Conservation (phyloP, 1,284 basidiomycete genomes). For the Ceraceosorus bombacis region DNA sequence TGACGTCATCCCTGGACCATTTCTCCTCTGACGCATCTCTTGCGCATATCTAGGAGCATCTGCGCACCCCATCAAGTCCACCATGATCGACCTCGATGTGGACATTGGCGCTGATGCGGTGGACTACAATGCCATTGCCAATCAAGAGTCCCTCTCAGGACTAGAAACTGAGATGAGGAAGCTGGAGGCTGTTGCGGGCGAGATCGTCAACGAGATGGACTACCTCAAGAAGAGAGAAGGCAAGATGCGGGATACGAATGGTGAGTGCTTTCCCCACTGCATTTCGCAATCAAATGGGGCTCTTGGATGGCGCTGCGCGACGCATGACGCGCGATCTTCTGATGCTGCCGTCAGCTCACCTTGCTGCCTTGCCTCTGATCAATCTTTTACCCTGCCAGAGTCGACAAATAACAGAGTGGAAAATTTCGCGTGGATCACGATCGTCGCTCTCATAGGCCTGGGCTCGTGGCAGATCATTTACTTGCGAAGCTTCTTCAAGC, state of each 20-base stretch:
- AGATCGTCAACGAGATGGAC: slow-evolving; percentile 86
- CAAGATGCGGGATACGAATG: slow-evolving; percentile 80
- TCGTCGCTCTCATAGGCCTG: slow-evolving; percentile 69
- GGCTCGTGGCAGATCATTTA: slow-evolving; percentile 94
- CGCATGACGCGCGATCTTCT: slow-evolving; percentile 1
- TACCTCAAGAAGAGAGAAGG: slow-evolving; percentile 86
- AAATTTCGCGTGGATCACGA: slow-evolving; percentile 82
- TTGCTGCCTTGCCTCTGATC: slow-evolving; percentile 2
- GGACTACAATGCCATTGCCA: slow-evolving; percentile 98
- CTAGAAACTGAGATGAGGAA: slow-evolving; percentile 98
- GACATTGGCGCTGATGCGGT: slow-evolving; percentile 97
- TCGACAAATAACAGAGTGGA: slow-evolving; percentile 87
- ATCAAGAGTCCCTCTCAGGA: slow-evolving; percentile 90
- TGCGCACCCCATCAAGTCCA: neutral
- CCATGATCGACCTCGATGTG: slow-evolving; percentile 79
- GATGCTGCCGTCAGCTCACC: slow-evolving; percentile 4
- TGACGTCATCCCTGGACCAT: no score
- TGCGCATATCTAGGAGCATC: no score
- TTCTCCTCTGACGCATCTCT: no score
- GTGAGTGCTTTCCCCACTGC: slow-evolving; percentile 54
- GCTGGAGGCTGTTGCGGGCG: slow-evolving; percentile 84
- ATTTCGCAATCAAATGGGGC: neutral
- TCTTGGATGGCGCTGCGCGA: neutral
- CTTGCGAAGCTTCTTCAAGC: slow-evolving; percentile 85
- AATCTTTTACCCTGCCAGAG: slow-evolving; percentile 53